Evolutionary conservation across 169 alveolate genomes (phyloP).

Genomic region (Amoebophrya sp.): DNA sequence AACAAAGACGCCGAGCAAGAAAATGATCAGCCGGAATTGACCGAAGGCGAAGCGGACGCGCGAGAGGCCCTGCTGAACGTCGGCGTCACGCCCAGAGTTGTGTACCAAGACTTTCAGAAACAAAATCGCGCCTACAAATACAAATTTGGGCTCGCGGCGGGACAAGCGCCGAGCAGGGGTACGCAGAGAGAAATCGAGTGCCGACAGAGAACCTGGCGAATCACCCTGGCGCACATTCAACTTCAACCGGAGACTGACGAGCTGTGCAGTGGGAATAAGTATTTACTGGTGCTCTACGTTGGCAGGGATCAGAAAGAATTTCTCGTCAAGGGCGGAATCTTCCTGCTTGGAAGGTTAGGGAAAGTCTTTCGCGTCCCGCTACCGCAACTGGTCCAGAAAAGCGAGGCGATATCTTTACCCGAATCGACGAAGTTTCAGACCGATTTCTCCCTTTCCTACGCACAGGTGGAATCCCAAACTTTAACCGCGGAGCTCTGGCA

Average conservation of each 20-base stretch:
- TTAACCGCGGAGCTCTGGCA: neutral
- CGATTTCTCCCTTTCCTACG: neutral
- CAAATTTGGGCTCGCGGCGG: no score
- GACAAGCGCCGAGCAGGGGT: no score
- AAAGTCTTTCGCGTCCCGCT: neutral
- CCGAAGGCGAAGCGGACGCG: neutral
- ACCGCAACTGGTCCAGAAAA: no score
- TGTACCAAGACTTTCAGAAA: neutral
- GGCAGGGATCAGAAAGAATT: neutral
- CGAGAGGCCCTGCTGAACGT: neutral
- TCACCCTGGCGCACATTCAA: no score
- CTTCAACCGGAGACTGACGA: no score
- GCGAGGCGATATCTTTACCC: no score
- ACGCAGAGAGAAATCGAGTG: no score
- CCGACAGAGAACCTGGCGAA: no score
- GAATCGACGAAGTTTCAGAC: no score
- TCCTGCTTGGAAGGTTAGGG: neutral
- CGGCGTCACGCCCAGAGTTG: neutral
- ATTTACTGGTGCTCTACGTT: neutral
- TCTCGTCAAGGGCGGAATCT: neutral
- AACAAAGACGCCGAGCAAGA: neutral
- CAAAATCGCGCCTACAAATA: no score
- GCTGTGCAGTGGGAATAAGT: no score
- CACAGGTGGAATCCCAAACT: neutral
- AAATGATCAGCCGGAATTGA: neutral